Evolutionary conservation across 2,329 filamentous ascomycete species (phyloP), one percentile per base, ranked within the genome.

Genomic region (Sclerotinia glacialis): DNA sequence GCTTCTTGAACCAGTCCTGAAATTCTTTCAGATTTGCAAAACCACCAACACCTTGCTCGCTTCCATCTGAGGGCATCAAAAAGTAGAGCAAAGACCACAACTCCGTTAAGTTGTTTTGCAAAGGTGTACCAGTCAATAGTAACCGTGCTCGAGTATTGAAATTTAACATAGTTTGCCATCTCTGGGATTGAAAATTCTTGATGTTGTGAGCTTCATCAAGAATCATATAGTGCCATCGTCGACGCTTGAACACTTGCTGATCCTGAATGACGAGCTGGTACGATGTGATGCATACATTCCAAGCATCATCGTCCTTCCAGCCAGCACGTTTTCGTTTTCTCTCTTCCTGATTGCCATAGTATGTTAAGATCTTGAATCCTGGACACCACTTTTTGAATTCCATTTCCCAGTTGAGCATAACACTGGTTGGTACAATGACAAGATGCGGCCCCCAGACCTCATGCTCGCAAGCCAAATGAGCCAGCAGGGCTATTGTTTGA

Each of bases 331-430:
- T 98, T 71, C 89, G 84, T 76, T 92, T 93, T 55, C 95, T 89
- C 78, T 99, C 95, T 71, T 97, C 93, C 73, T 93, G 90, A 52
- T 89, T 92, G 53, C 96, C 95, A 76, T 98, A 99, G 79, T 99
- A 99, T 0, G 93, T 95, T 67, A 99, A 83, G 66, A 99, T 96
- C 77, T 97, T 98, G 83, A 99, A 99, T 0, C 95, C 94, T 3
- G 96, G 95, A 67, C 93, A 92, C 87, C 94, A 99, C 77, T 99
- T 99, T 76, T 98, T 98, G 83, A 99, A 99, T 78, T 99, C 95
- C 90, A 98, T 98, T 78, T 99, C 96, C 95, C 95, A 99, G 76
- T 99, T 99, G 71, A 99, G 86, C 84, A 99, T 97, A 59, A 99
- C 96, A 78, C 93, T 98, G 2, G 95, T 99, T 1, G 95, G 95